Base-by-base conservation (phyloP, 2,329 filamentous ascomycete species). In the Penicillium sp. region DNA sequence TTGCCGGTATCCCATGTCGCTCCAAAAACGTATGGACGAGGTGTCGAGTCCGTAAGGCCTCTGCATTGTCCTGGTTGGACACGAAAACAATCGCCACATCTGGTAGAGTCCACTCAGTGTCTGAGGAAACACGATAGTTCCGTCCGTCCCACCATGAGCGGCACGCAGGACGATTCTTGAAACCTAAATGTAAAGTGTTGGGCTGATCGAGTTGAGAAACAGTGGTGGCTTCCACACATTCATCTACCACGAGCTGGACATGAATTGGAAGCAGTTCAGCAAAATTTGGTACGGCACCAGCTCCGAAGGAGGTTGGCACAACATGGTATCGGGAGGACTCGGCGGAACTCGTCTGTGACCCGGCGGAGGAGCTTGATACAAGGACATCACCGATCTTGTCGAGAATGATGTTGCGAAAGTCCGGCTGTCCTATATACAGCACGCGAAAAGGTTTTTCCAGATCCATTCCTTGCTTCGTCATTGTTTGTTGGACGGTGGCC, bases 341-440 rank as follows among this genome's bases (percentile, higher is more conserved):
- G 13, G 59, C 50, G 13, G 59, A 65, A 46, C 59, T 61, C 23
- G 51, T 54, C 35, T 56, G 58, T 7, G 55, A 57, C 25, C 55
- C 54, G 34, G 55, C 50, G 15, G 47, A 51, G 13, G 62, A 59
- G 42, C 63, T 65, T 12, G 67, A 65, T 5, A 69, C 67, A 16
- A 73, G 45, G 8, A 68, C 67, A 45, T 70, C 67, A 7, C 67
- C 69, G 12, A 73, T 64, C 43, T 72, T 73, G 46, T 68, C 64
- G 10, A 71, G 57, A 31, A 71, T 60, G 23, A 61, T 62, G 27
- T 63, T 60, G 25, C 66, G 61, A 26, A 59, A 64, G 5, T 59
- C 57, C 0, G 60, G 44, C 33, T 64, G 54, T 11, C 68, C 68
- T 17, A 68, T 44, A 40, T 70, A 71, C 2, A 70, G 52, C 16